These are phyloP conservation scores for Naegleria fowleri DNA, from an alignment of 208 protist genomes.

Conservation along the genomic window DNA sequence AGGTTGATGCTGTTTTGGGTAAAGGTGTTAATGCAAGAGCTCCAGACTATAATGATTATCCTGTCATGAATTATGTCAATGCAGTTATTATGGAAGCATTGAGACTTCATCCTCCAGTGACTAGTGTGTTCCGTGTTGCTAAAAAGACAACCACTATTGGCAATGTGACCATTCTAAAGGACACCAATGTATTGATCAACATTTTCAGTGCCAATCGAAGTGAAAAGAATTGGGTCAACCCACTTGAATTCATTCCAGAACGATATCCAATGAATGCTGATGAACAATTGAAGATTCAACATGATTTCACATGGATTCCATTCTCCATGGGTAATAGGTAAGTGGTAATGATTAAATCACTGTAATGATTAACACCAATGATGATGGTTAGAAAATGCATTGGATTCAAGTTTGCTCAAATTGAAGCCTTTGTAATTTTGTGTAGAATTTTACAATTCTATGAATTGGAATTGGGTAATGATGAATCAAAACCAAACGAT, in stretches of 20 bases:
- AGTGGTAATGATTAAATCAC: too few species aligned
- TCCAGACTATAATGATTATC: background rate
- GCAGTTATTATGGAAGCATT: background rate
- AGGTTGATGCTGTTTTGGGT: background rate
- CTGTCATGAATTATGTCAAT: background rate
- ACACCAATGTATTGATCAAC: background rate
- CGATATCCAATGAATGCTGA: background rate
- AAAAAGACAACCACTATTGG: background rate
- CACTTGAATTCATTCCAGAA: slow-evolving; percentile 14
- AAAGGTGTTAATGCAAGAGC: background rate
- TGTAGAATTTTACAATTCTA: background rate
- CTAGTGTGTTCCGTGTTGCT: background rate
- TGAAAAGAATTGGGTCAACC: background rate
- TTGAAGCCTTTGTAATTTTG: background rate
- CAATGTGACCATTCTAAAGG: background rate
- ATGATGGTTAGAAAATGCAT: background rate
- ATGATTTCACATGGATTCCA: background rate
- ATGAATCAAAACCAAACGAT: background rate
- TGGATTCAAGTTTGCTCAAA: background rate
- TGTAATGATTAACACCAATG: too few species aligned
- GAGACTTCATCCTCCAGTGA: background rate
- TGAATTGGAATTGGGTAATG: background rate
- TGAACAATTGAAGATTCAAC: background rate
- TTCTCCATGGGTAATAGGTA: background rate
- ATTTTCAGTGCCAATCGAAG: background rate